phyloP scores from a whole-genome alignment of 495 filamentous ascomycete species.

The Neurospora sp. region DNA sequence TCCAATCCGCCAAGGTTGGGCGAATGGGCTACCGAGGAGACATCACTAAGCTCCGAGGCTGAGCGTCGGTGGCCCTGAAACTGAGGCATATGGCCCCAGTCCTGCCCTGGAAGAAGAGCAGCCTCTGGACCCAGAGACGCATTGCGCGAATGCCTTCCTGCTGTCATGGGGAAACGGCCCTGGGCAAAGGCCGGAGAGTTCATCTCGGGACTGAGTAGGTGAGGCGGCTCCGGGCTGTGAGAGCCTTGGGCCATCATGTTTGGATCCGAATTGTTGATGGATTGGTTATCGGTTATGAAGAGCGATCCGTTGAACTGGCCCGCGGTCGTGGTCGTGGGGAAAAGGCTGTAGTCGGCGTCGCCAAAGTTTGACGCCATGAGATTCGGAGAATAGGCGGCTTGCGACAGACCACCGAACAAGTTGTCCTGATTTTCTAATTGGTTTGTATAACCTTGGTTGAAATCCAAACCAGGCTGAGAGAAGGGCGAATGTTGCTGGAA shows the following conservation, averaged over 20 bases:
- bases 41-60: constrained; percentile 85
- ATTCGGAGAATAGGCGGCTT: constrained; percentile 16
- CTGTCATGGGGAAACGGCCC: constrained; percentile 42
- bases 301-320: constrained; percentile 39
- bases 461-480: constrained; percentile 25
- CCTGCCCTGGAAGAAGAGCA: constrained; percentile 58
- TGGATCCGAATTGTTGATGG: constrained; percentile 46
- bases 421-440: constrained; percentile 25
- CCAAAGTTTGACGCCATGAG: constrained; percentile 34
- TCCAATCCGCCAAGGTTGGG: constrained; percentile 73
- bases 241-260: constrained; percentile 59
- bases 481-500: constrained; percentile 25
- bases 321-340: constrained; percentile 30
- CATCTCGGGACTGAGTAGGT: constrained; percentile 58
- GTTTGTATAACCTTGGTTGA: constrained; percentile 30
- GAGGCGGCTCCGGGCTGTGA: constrained; percentile 54
- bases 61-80: constrained; percentile 73
- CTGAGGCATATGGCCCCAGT: constrained; percentile 57
- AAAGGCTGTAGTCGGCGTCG: constrained; percentile 45
- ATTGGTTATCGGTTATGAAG: constrained; percentile 38
- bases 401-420: constrained; percentile 18
- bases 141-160: constrained; percentile 60
- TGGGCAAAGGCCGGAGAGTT: constrained; percentile 49
- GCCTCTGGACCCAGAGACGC: constrained; percentile 72
- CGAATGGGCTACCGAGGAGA: constrained; percentile 68